Evolutionary conservation across 768 basidiomycete species (phyloP).

Genomic region (Lactarius pseudohatsudake): DNA sequence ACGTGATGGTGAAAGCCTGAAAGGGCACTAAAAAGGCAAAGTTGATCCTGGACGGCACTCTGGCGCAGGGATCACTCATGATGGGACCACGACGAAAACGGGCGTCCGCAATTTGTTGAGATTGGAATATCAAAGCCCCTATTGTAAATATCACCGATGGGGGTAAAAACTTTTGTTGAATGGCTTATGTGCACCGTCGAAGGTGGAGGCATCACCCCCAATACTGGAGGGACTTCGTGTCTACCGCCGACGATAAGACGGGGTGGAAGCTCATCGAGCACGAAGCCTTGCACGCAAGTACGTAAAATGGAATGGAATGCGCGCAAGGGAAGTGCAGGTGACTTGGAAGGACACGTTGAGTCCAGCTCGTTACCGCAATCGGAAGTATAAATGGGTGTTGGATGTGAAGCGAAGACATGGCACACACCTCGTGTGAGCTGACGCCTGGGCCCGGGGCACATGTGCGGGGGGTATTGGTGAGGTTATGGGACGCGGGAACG

Average conservation of each 20-base stretch:
- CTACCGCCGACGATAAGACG: not conserved
- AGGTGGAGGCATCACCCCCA: not conserved
- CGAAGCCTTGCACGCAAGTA: not conserved
- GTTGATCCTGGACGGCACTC: not conserved
- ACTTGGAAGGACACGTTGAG: conserved; percentile 15
- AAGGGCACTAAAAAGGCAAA: not conserved
- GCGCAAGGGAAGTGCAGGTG: not conserved
- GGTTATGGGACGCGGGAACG: too few species aligned
- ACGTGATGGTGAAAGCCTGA: conserved; percentile 5
- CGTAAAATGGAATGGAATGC: conserved; percentile 14
- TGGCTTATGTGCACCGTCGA: not conserved
- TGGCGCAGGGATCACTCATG: not conserved
- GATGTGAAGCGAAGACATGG: not conserved
- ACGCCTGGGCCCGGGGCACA: not conserved
- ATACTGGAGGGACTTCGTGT: not conserved
- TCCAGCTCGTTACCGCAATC: conserved; percentile 3
- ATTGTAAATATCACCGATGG: conserved; percentile 1
- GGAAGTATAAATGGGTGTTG: conserved; percentile 2
- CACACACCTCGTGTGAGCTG: conserved; percentile 2
- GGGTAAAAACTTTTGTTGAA: not conserved
- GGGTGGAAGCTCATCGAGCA: not conserved
- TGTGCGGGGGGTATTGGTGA: not conserved
- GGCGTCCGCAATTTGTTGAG: not conserved
- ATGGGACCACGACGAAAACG: conserved; percentile 1
- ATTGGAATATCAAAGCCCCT: not conserved